phyloP scores from a whole-genome alignment of 148 eudicot genomes.

The Diospyros lotus region DNA sequence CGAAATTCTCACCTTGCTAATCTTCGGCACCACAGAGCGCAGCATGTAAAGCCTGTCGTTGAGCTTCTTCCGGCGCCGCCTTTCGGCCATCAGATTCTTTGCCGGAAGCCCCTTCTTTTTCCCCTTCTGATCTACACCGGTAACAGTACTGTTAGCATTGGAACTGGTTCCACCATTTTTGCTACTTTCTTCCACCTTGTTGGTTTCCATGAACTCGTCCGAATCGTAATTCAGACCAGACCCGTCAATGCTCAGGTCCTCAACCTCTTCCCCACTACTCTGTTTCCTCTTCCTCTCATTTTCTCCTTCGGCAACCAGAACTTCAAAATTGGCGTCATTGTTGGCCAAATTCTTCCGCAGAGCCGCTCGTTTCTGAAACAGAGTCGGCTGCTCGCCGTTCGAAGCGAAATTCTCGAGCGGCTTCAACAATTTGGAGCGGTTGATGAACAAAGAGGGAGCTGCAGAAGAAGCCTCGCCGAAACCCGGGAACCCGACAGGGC shows the following conservation, averaged over 20 bases:
- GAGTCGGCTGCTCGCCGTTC: slow-evolving; percentile 67
- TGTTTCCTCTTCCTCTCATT: slow-evolving; percentile 34
- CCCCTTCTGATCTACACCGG: slow-evolving; percentile 56
- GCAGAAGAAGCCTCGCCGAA: slow-evolving; percentile 28
- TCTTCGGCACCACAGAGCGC: slow-evolving; percentile 90
- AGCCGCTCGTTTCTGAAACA: slow-evolving; percentile 92
- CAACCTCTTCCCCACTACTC: slow-evolving; percentile 46
- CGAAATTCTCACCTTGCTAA: slow-evolving; percentile 72
- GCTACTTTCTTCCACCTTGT: slow-evolving; percentile 29
- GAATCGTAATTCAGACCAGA: slow-evolving; percentile 75
- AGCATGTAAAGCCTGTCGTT: slow-evolving; percentile 90
- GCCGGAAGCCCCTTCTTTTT: slow-evolving; percentile 91
- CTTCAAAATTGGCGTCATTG: slow-evolving; percentile 26
- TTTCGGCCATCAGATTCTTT: slow-evolving; percentile 92
- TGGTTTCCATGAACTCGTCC: slow-evolving; percentile 60
- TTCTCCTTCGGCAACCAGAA: slow-evolving; percentile 20
- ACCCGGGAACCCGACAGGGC: slow-evolving; percentile 35
- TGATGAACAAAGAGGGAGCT: slow-evolving; percentile 43
- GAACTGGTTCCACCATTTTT: slow-evolving; percentile 56
- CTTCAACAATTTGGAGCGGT: slow-evolving; percentile 60
- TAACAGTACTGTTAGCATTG: slow-evolving; percentile 45
- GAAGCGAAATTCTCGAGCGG: slow-evolving; percentile 75
- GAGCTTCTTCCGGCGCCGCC: slow-evolving; percentile 88
- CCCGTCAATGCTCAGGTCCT: slow-evolving; percentile 62
- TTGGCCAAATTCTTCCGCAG: slow-evolving; percentile 53